Evolutionary conservation across 805 yeast species (phyloP).

Genomic region (Schwanniomyces occidentalis): DNA sequence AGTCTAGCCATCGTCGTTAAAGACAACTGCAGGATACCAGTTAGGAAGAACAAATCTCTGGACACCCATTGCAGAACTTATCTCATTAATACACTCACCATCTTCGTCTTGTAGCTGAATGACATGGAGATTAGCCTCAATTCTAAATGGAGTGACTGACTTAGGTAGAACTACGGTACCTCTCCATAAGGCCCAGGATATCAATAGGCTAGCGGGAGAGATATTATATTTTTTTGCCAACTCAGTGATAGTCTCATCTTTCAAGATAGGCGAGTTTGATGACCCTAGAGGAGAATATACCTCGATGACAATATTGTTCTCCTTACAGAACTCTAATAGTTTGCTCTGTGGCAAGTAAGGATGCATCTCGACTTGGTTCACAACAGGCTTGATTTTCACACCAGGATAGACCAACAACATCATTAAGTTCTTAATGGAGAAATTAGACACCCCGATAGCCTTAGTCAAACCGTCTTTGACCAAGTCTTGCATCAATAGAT

Average conservation of each 20-base stretch:
- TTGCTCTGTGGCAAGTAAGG: constrained; percentile 56
- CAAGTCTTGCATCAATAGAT: constrained; percentile 56
- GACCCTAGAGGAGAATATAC: constrained; percentile 35
- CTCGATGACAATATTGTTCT: constrained; percentile 33
- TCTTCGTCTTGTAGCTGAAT: constrained; percentile 39
- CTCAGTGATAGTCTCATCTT: constrained; percentile 40
- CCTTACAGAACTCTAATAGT: constrained; percentile 51
- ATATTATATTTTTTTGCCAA: constrained; percentile 46
- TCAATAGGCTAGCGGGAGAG: constrained; percentile 50
- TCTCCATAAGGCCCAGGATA: constrained; percentile 62
- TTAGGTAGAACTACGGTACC: constrained; percentile 50
- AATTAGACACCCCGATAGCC: constrained; percentile 78
- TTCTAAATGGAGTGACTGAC: constrained; percentile 26
- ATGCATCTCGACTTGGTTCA: constrained; percentile 49
- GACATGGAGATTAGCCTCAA: constrained; percentile 34
- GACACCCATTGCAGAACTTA: constrained; percentile 23
- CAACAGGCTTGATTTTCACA: constrained; percentile 43
- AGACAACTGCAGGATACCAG: constrained; percentile 29
- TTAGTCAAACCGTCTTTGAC: constrained; percentile 51
- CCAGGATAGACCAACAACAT: constrained; percentile 40
- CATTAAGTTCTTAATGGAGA: constrained; percentile 46
- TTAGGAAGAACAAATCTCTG: constrained; percentile 41
- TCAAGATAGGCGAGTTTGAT: constrained; percentile 29
- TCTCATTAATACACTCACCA: constrained; percentile 28
- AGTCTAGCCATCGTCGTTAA: constrained; percentile 22